phyloP scores from a whole-genome alignment of 495 filamentous ascomycete species.

The Penicillium samsonianum region DNA sequence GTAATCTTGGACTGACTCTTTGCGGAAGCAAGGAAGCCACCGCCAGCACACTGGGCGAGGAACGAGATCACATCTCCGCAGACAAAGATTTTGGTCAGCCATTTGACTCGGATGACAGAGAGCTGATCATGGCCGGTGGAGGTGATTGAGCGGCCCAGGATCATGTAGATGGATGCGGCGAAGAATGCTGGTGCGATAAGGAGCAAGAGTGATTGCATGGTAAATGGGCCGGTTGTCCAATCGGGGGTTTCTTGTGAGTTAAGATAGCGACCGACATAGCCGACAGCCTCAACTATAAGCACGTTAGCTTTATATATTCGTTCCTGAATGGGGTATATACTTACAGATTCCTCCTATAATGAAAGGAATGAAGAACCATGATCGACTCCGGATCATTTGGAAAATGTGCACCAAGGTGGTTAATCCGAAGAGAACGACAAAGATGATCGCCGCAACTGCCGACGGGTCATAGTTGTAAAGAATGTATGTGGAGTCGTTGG shows the following conservation, averaged over 20 bases:
- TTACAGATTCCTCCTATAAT: slow-evolving; percentile 51
- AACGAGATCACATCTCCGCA: slow-evolving; percentile 31
- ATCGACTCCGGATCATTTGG: slow-evolving; percentile 32
- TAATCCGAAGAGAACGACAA: slow-evolving; percentile 17
- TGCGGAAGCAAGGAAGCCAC: slow-evolving; percentile 23
- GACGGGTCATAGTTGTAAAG: slow-evolving; percentile 23
- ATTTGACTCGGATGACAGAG: slow-evolving; percentile 20
- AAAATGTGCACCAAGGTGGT: slow-evolving; percentile 38
- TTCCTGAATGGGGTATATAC: slow-evolving; percentile 14
- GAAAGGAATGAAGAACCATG: slow-evolving; percentile 54
- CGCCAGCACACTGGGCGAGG: slow-evolving; percentile 26
- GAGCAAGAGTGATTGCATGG: slow-evolving; percentile 44
- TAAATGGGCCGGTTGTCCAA: slow-evolving; percentile 33
- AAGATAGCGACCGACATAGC: slow-evolving; percentile 28
- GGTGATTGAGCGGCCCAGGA: slow-evolving; percentile 49
- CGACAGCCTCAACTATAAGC: slow-evolving; percentile 29
- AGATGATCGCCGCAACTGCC: slow-evolving; percentile 10
- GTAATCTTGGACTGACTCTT: slow-evolving; percentile 26
- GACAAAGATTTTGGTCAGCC: slow-evolving; percentile 33
- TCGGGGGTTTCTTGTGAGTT: slow-evolving; percentile 24
- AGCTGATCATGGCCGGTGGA: slow-evolving; percentile 35
- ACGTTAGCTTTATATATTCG: not conserved
- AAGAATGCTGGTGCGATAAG: slow-evolving; percentile 49
- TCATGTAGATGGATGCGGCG: slow-evolving; percentile 58
- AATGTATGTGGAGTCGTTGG: slow-evolving; percentile 7